These are phyloP conservation scores for Exophiala aquamarina DNA, from an alignment of 2,329 filamentous ascomycete genomes.

Conservation along the genomic window DNA sequence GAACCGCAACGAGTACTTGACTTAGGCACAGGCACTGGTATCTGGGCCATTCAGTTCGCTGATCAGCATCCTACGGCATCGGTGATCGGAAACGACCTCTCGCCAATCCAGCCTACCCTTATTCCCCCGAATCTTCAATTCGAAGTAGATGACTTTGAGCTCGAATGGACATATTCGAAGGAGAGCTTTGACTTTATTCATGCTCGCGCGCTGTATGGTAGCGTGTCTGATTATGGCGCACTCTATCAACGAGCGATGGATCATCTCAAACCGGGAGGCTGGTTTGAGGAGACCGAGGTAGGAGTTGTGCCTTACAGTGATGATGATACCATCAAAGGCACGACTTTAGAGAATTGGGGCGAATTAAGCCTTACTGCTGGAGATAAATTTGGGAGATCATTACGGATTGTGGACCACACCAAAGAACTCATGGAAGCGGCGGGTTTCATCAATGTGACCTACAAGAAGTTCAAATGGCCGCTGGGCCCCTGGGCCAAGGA, in stretches of 20 bases:
- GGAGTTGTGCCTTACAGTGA: constrained; percentile 1
- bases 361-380: constrained; percentile 29
- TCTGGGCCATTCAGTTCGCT: constrained; percentile 39
- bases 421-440: constrained; percentile 28
- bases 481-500: constrained; percentile 31
- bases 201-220: constrained; percentile 6
- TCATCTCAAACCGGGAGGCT: constrained; percentile 39
- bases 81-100: constrained; percentile 50
- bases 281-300: constrained; percentile 34
- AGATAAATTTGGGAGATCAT: constrained; percentile 32
- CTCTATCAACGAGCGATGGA: constrained; percentile 2
- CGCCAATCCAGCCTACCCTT: constrained; percentile 50
- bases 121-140: constrained; percentile 36
- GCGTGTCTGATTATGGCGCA: constrained; percentile 2
- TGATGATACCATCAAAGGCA: constrained; percentile 37
- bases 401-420: constrained; percentile 17
- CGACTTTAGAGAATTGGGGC: constrained; percentile 33
- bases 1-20: constrained; percentile 29
- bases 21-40: constrained; percentile 35
- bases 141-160: constrained; percentile 35
- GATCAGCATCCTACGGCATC: constrained; percentile 39
- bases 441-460: constrained; percentile 31
- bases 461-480: constrained; percentile 29
- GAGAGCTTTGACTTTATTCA: constrained; percentile 36
- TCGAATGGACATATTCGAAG: constrained; percentile 32